Evolutionary conservation across 345 rosid genomes (phyloP).

Genomic region (Theobroma cacao): DNA sequence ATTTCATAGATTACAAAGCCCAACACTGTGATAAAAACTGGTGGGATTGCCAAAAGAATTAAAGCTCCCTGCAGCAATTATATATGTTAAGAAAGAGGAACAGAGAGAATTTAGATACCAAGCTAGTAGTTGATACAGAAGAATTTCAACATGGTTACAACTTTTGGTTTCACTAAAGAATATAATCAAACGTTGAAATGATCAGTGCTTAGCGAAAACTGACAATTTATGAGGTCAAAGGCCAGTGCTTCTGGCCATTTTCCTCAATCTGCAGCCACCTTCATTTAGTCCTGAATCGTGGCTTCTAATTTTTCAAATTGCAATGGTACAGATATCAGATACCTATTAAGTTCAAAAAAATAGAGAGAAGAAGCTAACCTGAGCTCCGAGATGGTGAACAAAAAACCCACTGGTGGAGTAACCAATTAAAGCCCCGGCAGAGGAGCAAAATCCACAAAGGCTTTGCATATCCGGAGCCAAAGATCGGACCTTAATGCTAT

Average conservation of each 20-base stretch:
- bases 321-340: background rate
- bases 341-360: background rate
- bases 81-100: background rate
- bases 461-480: conserved; percentile 85
- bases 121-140: background rate
- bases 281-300: background rate
- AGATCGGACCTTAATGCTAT: conserved; percentile 52
- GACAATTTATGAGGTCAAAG: background rate
- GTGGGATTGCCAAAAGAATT: conserved; percentile 59
- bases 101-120: background rate
- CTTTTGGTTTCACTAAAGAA: background rate
- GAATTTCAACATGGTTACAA: background rate
- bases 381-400: conserved; percentile 70
- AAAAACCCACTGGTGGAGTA: conserved; percentile 69
- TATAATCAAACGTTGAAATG: background rate
- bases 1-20: conserved; percentile 69
- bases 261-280: background rate
- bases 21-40: conserved; percentile 44
- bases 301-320: background rate
- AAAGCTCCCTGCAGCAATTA: conserved; percentile 52
- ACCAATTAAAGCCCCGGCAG: conserved; percentile 74
- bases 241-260: background rate
- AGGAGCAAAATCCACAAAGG: conserved; percentile 75
- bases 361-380: conserved; percentile 33
- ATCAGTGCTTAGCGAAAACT: background rate